Evolutionary conservation across 2,329 filamentous ascomycete species (phyloP).

Genomic region (Escovopsis sp.): DNA sequence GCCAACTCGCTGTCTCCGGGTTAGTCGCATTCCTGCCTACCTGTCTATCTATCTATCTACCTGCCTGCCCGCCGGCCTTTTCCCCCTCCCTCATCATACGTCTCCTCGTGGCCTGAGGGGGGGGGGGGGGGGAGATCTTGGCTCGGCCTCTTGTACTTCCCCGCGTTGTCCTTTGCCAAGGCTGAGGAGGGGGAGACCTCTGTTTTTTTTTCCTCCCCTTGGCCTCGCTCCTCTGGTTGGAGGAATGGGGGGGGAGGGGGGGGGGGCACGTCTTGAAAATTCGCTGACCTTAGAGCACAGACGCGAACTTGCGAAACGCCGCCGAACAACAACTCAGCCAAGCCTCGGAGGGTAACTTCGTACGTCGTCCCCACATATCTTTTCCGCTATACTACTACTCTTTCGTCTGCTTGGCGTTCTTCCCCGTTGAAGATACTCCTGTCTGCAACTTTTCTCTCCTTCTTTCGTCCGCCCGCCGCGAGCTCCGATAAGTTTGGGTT

Average conservation of each 20-base stretch:
- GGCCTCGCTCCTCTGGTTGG: no score
- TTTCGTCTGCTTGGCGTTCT: background rate
- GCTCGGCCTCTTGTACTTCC: no score
- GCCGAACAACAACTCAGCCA: slow-evolving; percentile 90
- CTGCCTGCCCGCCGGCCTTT: slow-evolving; percentile 4
- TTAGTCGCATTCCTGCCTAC: slow-evolving; percentile 32
- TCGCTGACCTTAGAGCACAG: slow-evolving; percentile 36
- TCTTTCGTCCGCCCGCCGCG: no score
- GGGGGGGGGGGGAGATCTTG: background rate
- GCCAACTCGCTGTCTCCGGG: slow-evolving; percentile 90
- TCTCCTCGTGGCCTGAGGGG: background rate
- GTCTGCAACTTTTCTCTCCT: no score
- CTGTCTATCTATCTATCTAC: slow-evolving; percentile 2
- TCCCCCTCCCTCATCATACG: background rate
- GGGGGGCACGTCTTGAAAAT: slow-evolving; percentile 9
- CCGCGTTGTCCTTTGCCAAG: no score
- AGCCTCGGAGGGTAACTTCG: slow-evolving; percentile 90
- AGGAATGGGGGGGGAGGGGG: background rate
- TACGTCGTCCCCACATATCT: slow-evolving; percentile 31
- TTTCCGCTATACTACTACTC: slow-evolving; percentile 2
- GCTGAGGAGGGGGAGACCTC: no score
- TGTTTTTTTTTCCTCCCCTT: no score
- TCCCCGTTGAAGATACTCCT: background rate
- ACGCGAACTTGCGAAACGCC: slow-evolving; percentile 75
- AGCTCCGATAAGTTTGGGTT: no score